Evolutionary conservation across 164 flowering plant genomes (phyloP).

Genomic region (Stephania cephalantha): DNA sequence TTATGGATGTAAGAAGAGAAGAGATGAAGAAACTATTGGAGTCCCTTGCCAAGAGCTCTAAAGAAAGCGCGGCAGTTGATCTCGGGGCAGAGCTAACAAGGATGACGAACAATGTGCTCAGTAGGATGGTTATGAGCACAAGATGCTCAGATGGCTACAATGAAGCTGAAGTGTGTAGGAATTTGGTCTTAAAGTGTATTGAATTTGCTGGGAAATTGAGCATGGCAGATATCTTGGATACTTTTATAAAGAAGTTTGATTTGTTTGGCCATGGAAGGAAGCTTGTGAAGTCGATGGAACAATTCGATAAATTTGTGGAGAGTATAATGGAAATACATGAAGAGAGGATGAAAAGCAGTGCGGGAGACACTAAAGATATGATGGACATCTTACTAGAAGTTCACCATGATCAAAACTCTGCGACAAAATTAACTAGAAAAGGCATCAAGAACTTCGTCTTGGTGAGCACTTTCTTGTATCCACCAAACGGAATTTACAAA

Average conservation of each 20-base stretch:
- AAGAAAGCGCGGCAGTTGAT: slow-evolving; percentile 14
- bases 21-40: slow-evolving; percentile 23
- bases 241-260: slow-evolving; percentile 5
- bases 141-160: slow-evolving; percentile 22
- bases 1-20: slow-evolving; percentile 17
- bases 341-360: not conserved
- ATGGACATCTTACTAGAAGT: slow-evolving; percentile 30
- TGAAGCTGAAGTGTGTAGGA: slow-evolving; percentile 27
- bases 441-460: slow-evolving; percentile 29
- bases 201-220: slow-evolving; percentile 23
- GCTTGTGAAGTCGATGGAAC: slow-evolving; percentile 10
- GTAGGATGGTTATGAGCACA: slow-evolving; percentile 26
- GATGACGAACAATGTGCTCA: slow-evolving; percentile 23
- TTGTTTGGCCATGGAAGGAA: slow-evolving; percentile 25
- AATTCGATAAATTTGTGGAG: slow-evolving; percentile 31
- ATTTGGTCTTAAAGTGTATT: slow-evolving; percentile 22
- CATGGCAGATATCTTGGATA: slow-evolving; percentile 20
- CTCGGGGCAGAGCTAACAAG: slow-evolving; percentile 19
- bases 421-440: slow-evolving; percentile 22
- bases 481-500: not conserved
- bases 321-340: slow-evolving; percentile 27
- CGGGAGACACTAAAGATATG: slow-evolving; percentile 18
- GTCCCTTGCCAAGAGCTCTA: slow-evolving; percentile 9
- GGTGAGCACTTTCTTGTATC: slow-evolving; percentile 11
- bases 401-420: slow-evolving; percentile 21